phyloP scores from a whole-genome alignment of 1,139 yeast genomes.

The Taphrina flavorubra region DNA sequence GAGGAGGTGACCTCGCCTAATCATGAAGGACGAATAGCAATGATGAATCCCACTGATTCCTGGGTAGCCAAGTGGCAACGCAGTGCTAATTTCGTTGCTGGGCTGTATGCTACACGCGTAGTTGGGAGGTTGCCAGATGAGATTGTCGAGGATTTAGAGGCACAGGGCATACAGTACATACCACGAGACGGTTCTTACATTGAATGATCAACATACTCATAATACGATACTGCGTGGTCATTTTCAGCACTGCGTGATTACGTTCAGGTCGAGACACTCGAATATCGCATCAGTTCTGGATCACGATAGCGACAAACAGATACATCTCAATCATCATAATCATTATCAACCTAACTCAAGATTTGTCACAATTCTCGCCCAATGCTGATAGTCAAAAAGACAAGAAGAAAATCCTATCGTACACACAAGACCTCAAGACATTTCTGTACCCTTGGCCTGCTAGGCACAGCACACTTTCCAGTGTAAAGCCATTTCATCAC shows the following conservation, averaged over 20 bases:
- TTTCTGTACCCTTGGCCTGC: slow-evolving; percentile 6
- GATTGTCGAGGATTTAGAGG: slow-evolving; percentile 71
- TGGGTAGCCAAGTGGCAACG: slow-evolving; percentile 98
- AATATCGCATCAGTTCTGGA: not conserved
- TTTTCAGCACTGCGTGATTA: too few relatives aligned
- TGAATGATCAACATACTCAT: slow-evolving; percentile 56
- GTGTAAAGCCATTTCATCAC: slow-evolving; percentile 35
- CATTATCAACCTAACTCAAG: not conserved
- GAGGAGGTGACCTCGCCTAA: slow-evolving; percentile 58
- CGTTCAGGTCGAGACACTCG: not conserved
- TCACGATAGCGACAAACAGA: not conserved
- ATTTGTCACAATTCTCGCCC: too few relatives aligned
- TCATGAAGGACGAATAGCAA: slow-evolving; percentile 92
- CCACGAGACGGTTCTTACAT: slow-evolving; percentile 97
- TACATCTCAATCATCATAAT: not conserved
- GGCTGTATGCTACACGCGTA: slow-evolving; percentile 88
- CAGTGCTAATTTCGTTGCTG: slow-evolving; percentile 86
- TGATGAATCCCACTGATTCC: slow-evolving; percentile 81
- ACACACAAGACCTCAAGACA: slow-evolving; percentile 26
- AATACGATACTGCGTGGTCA: too few relatives aligned
- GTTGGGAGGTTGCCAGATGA: slow-evolving; percentile 92
- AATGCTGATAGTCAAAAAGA: too few relatives aligned
- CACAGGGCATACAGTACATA: slow-evolving; percentile 78
- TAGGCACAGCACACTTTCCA: slow-evolving; percentile 11
- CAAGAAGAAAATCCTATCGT: not conserved